Conservation (phyloP, 495 filamentous ascomycete genomes). For the Cudoniella acicularis region DNA sequence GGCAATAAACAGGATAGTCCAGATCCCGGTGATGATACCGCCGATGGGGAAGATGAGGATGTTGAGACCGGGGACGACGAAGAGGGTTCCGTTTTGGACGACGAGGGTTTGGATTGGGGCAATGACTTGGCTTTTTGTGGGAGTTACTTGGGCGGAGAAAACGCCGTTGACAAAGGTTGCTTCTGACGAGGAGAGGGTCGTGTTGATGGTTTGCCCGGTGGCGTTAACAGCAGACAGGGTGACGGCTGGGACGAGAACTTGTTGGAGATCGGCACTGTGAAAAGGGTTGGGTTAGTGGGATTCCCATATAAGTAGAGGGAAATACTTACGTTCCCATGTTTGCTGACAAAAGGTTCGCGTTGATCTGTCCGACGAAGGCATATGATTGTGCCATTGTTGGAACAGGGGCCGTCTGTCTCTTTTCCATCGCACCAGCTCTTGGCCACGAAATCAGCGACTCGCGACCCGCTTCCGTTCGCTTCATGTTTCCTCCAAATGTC, state of each 20-base stretch:
- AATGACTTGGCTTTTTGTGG: constrained; percentile 35
- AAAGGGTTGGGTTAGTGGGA: constrained; percentile 21
- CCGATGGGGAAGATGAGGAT: constrained; percentile 68
- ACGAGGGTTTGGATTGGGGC: constrained; percentile 30
- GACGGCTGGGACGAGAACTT: constrained; percentile 60
- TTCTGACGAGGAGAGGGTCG: constrained; percentile 60
- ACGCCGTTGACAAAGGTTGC: constrained; percentile 67
- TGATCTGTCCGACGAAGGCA: constrained; percentile 50
- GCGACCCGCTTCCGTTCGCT: constrained; percentile 8
- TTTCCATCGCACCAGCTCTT: constrained; percentile 6
- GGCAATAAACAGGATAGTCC: constrained; percentile 50
- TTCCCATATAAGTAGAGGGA: constrained; percentile 1
- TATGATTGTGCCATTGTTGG: constrained; percentile 45
- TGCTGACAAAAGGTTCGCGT: constrained; percentile 36
- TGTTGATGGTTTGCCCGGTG: constrained; percentile 43
- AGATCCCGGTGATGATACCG: constrained; percentile 59
- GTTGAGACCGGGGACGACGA: constrained; percentile 62
- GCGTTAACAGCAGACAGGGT: constrained; percentile 49
- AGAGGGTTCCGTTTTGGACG: constrained; percentile 35
- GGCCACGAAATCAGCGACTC: constrained; percentile 25
- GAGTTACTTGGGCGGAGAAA: constrained; percentile 37
- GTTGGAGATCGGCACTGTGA: constrained; percentile 47
- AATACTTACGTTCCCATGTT: constrained; percentile 22
- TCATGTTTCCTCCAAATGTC: constrained; percentile 13
- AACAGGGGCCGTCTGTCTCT: constrained; percentile 15